Base-by-base conservation (phyloP, 768 basidiomycete genomes). In the Phanerodontia chrysosporium region DNA sequence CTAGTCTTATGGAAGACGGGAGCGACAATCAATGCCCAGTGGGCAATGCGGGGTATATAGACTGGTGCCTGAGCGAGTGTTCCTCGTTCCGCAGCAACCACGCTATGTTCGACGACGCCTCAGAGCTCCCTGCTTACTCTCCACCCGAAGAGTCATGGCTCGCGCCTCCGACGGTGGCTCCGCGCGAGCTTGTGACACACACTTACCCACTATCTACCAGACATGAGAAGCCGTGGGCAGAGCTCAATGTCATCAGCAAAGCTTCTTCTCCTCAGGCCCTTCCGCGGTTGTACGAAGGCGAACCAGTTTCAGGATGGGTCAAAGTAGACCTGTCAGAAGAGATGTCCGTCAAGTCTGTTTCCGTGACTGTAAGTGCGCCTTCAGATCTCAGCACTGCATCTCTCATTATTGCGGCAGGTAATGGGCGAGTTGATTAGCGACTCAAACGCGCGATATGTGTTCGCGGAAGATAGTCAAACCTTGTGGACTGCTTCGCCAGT, bases 251-350 rank as follows among this genome's bases (percentile, higher is more conserved):
- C 7, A 5, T 21, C 7, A 57, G 55, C 55, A 39, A 44, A n/a
- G 62, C 62, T 21, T 28, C 29, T 4, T n/a, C 36, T 21, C 18
- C 54, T n/a, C 27, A 59, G 10, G 18, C 42, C 13, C n/a, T 57
- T 9, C 62, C 62, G 18, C 58, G 54, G 9, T 30, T 63, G 18
- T 22, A 44, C 54, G 45, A 63, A 46, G 62, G 62, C 12, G 51
- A 55, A 9, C 24, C 46, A 21, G 27, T 56, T 7, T 21, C 27
- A 4, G 55, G 55, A n/a, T 45, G 16, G n/a, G 58, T 63, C 5
- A 45, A 51, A 3, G 18, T 63, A 10, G 36, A 45, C 25, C 45
- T 63, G 21, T 7, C 55, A 29, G 59, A 63, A 29, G 54, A 57
- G 22, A 56, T 29, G n/a, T 27, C 54, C 2, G 49, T 63, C 9